Evolutionary conservation across 345 rosid species (phyloP).

Genomic region (Brassica cretica): DNA sequence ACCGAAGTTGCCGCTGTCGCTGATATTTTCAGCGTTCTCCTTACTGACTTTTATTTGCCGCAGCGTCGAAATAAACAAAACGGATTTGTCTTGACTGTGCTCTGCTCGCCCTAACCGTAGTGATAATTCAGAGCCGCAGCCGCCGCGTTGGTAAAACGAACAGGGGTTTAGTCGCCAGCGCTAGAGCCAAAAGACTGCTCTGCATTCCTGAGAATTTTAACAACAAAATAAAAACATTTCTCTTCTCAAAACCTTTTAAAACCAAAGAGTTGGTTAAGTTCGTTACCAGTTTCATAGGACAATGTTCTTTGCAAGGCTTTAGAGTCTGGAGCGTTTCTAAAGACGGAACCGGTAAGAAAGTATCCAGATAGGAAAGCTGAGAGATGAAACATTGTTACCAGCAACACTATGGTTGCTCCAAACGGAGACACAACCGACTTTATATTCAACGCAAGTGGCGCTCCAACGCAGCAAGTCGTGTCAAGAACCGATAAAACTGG

Average conservation of each 20-base stretch:
- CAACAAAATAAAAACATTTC: background rate
- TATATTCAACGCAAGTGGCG: slow-evolving; percentile 85
- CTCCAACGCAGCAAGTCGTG: slow-evolving; percentile 87
- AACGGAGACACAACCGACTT: slow-evolving; percentile 71
- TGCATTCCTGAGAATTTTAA: slow-evolving; percentile 74
- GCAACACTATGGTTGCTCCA: slow-evolving; percentile 53
- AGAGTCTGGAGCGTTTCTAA: slow-evolving; percentile 53
- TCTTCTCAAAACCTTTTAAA: background rate
- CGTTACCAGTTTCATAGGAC: slow-evolving; percentile 81
- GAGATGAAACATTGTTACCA: slow-evolving; percentile 66
- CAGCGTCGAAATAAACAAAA: no score
- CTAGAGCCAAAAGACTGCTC: slow-evolving; percentile 92
- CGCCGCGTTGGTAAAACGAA: no score
- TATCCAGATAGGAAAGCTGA: slow-evolving; percentile 78
- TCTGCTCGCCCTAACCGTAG: no score
- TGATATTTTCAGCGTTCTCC: no score
- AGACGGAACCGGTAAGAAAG: slow-evolving; percentile 56
- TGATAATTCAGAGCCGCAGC: no score
- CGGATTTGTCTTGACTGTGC: no score
- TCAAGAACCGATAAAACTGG: slow-evolving; percentile 80
- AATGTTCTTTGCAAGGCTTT: slow-evolving; percentile 83
- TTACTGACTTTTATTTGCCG: no score
- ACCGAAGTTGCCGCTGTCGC: no score
- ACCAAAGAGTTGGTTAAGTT: background rate
- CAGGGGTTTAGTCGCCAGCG: slow-evolving; percentile 64